phyloP scores from a whole-genome alignment of 495 filamentous ascomycete species.

The Podospora anserina region DNA sequence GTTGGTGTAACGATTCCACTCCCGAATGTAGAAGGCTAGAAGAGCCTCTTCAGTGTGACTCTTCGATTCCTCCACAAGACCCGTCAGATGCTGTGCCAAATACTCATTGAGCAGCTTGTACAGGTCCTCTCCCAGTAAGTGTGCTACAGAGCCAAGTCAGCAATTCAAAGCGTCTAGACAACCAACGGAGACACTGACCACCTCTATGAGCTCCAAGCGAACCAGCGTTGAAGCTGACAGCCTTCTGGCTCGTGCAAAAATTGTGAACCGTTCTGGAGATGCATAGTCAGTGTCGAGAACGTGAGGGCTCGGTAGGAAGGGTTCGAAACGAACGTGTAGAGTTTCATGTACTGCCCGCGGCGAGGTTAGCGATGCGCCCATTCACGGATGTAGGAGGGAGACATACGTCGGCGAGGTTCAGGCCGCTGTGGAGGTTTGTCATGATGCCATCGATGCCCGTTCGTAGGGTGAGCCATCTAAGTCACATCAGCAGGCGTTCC shows the following conservation, averaged over 20 bases:
- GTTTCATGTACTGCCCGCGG: slow-evolving; percentile 73
- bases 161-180: slow-evolving; percentile 7
- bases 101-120: slow-evolving; percentile 88
- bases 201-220: slow-evolving; percentile 64
- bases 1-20: slow-evolving; percentile 94
- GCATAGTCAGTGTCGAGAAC: slow-evolving; percentile 28
- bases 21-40: slow-evolving; percentile 89
- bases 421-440: slow-evolving; percentile 80
- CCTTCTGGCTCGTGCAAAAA: slow-evolving; percentile 98
- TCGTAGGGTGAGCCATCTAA: slow-evolving; percentile 86
- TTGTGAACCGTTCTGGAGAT: slow-evolving; percentile 82
- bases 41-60: slow-evolving; percentile 85
- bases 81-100: slow-evolving; percentile 68
- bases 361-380: slow-evolving; percentile 13
- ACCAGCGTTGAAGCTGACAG: slow-evolving; percentile 50
- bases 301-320: not conserved
- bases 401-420: slow-evolving; percentile 86
- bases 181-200: slow-evolving; percentile 51
- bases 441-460: slow-evolving; percentile 87
- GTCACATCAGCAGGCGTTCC: slow-evolving; percentile 24
- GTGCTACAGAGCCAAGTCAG: slow-evolving; percentile 55
- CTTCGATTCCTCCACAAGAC: slow-evolving; percentile 64
- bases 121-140: slow-evolving; percentile 92
- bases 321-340: slow-evolving; percentile 73
- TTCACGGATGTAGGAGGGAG: slow-evolving; percentile 4